These are phyloP conservation scores for Wickerhamiella kurtzmanii DNA, from an alignment of 805 yeast species.

Conservation along the genomic window DNA sequence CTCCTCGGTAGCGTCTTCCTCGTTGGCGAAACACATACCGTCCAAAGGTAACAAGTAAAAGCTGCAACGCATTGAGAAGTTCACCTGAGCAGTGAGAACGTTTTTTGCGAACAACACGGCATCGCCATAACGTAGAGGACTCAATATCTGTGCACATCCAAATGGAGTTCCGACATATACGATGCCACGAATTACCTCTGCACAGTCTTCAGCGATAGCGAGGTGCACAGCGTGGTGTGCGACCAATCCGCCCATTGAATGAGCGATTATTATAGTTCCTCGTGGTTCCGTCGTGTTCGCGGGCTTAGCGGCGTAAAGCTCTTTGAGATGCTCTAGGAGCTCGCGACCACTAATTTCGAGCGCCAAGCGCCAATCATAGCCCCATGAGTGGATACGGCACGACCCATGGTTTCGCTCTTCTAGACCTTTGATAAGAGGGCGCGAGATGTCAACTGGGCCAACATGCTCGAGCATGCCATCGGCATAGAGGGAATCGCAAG, in stretches of 20 bases:
- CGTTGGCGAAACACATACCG: slow-evolving; percentile 57
- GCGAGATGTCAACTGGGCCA: slow-evolving; percentile 77
- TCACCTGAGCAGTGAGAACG: slow-evolving; percentile 64
- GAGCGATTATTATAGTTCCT: slow-evolving; percentile 64
- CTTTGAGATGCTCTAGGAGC: slow-evolving; percentile 35
- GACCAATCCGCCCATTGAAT: slow-evolving; percentile 88
- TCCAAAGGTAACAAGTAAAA: slow-evolving; percentile 63
- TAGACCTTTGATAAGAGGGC: slow-evolving; percentile 43
- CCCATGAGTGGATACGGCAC: slow-evolving; percentile 55
- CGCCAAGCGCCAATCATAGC: slow-evolving; percentile 90
- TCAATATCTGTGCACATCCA: slow-evolving; percentile 73
- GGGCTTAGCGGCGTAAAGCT: slow-evolving; percentile 28
- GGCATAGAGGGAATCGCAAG: slow-evolving; percentile 43
- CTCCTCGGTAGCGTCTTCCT: slow-evolving; percentile 20
- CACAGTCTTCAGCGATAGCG: slow-evolving; percentile 33
- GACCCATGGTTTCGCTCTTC: slow-evolving; percentile 29
- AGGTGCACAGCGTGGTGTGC: slow-evolving; percentile 64
- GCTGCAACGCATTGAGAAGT: slow-evolving; percentile 79
- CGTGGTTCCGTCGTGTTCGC: slow-evolving; percentile 17
- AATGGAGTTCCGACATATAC: slow-evolving; percentile 75
- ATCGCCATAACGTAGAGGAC: slow-evolving; percentile 76
- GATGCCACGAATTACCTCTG: slow-evolving; percentile 53
- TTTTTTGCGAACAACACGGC: slow-evolving; percentile 60
- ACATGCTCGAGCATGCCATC: slow-evolving; percentile 69
- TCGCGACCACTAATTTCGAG: slow-evolving; percentile 41